Base-by-base conservation (phyloP, 148 eudicot species). In the Rhododendron kiyosumense region DNA sequence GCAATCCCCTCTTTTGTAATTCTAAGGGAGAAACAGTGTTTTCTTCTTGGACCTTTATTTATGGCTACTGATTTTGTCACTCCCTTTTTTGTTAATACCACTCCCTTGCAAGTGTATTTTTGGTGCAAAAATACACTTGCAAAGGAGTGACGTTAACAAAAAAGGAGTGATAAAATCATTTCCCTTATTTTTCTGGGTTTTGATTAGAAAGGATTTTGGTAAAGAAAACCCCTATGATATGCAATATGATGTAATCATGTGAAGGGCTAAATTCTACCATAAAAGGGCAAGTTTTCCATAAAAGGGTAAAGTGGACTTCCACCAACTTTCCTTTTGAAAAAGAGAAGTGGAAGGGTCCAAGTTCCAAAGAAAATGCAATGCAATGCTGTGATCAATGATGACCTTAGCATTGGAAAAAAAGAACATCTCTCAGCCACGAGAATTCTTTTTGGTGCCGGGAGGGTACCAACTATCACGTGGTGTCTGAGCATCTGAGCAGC, bases 301-400 rank as follows among this genome's bases (percentile, higher is more conserved):
- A 49, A 38, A 45, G 61, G 83, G 83, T 48, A 0, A 20, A 32
- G 74, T 32, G 74, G 65, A 63, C 6, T 65, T 79, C 83, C 83
- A 85, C 83, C 49, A 79, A 79, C 79, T 57, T 24, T 79, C 30
- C 34, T 63, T 79, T 0, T 28, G 11, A 51, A 34, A 15, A 63
- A 52, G 38, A 63, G 28, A 30, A 61, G 65, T 20, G 20, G 46
- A 79, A 63, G 51, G 69, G 63, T 20, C 63, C 81, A 43, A 45
- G 5, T 45, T 46, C 49, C 49, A 9, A 46, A 46, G 2, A 46
- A 46, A 46, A 46, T 46, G 49, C 11, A 79, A 9, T 4, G 49
- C 11, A 65, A 17, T 4, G 63, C 83, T 48, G 46, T 79, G 61
- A 79, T 85, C 83, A 46, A 63, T 85, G 61, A 79, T 85, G 78